Percentiles rank a stretch among this genome's conserved stretches.
phyloP scores from a whole-genome alignment of 306 rosid genomes.

The Styphnolobium japonicum region DNA sequence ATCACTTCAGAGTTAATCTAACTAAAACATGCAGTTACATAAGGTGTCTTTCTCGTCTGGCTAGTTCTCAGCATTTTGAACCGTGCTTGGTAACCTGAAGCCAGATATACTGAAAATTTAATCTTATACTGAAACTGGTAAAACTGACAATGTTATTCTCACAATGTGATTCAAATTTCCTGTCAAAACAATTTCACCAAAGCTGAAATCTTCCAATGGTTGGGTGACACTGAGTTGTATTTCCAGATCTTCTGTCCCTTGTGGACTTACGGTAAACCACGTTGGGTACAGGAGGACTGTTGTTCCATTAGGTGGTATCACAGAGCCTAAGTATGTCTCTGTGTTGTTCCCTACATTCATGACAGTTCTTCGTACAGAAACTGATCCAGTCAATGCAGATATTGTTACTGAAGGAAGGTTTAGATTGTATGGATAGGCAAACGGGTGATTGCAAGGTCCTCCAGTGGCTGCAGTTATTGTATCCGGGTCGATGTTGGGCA shows the following conservation, averaged over 20 bases:
- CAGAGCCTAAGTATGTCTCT: conserved; percentile 64
- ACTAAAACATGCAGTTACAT: not conserved
- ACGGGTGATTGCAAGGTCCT: conserved; percentile 47
- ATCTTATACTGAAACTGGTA: conserved; percentile 41
- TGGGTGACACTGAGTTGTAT: conserved; percentile 55
- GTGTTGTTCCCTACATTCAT: conserved; percentile 56
- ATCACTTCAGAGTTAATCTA: not conserved
- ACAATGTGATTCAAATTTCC: conserved; percentile 76
- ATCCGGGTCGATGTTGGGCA: conserved; percentile 49
- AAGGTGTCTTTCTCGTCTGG: not conserved
- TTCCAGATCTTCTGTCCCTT: conserved; percentile 49
- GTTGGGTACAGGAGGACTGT: conserved; percentile 47
- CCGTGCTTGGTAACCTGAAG: not conserved
- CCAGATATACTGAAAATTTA: not conserved
- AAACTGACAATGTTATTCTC: conserved; percentile 67
- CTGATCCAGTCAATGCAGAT: conserved; percentile 52
- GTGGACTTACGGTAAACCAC: conserved; percentile 62
- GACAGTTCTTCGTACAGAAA: conserved; percentile 46
- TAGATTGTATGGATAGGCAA: conserved; percentile 62
- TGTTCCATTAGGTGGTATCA: conserved; percentile 77
- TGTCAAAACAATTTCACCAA: conserved; percentile 74
- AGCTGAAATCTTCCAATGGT: conserved; percentile 50
- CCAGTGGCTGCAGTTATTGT: conserved; percentile 45
- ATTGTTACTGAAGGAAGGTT: conserved; percentile 85
- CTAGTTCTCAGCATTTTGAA: not conserved